A percentile compares a stretch with the other conserved stretches of the same genome.
phyloP scores from a whole-genome alignment of 495 filamentous ascomycete genomes.

The Neurospora terricola region DNA sequence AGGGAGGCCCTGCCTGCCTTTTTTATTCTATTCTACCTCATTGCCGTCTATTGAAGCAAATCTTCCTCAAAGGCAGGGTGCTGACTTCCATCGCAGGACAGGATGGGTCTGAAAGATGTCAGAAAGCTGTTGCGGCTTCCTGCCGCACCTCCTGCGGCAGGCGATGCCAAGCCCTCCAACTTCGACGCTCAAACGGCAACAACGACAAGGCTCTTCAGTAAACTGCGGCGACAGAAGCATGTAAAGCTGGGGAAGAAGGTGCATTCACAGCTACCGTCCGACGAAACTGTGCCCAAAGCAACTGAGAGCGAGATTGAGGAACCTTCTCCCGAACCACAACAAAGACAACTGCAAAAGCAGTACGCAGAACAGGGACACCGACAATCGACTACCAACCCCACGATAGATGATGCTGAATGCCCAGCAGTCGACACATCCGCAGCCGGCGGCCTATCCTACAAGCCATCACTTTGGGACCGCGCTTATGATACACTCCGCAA shows the following conservation, averaged over 20 bases:
- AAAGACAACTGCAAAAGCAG: no score
- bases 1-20: background rate
- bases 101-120: background rate
- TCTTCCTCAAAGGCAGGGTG: background rate
- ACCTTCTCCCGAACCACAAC: background rate
- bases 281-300: background rate
- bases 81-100: background rate
- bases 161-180: background rate
- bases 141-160: background rate
- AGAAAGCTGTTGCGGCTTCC: background rate
- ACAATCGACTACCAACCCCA: background rate
- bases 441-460: background rate
- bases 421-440: background rate
- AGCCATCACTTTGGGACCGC: constrained; percentile 12
- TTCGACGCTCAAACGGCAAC: background rate
- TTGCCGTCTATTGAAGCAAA: background rate
- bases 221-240: background rate
- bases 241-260: background rate
- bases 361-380: no score
- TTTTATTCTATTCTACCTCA: background rate
- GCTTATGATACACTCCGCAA: constrained; percentile 11
- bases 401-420: background rate
- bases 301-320: background rate
- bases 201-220: background rate
- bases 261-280: background rate